Base-by-base conservation (phyloP, 768 basidiomycete genomes). In the Rubroboletus pulcherrimus region DNA sequence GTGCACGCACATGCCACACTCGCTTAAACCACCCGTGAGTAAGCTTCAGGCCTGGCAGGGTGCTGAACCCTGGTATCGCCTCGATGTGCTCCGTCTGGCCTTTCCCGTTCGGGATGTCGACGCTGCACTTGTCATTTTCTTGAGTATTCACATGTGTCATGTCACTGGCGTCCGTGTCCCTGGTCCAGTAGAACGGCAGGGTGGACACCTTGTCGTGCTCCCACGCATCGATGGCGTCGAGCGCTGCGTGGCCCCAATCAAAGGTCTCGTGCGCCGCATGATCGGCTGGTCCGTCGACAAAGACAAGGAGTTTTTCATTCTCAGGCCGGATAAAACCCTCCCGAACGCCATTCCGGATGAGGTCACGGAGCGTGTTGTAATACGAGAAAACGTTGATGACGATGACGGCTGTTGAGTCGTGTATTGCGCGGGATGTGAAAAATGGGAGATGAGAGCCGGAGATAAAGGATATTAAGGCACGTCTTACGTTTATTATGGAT, bases 301-400 rank as follows among this genome's bases (percentile, higher is more conserved):
- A 88, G 19, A 80, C 66, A 35, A 94, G 74, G 34, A 98, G 77
- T 12, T 71, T 64, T 53, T 83, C 79, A 65, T 85, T 91, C 19
- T 69, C 60, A 1, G 81, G 75, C 30, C 74, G 70, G 70, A 98
- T 93, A 73, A 91, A 96, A 4, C 90, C 91, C 14, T 81, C 81
- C 26, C 78, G 69, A 49, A 91, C 72, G 11, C 86, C 85, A 46
- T 77, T 81, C 55, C 81, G 73, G 64, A 98, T 82, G 50, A 96
- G 81, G 9, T 79, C 73, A 21, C 87, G 83, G n/a, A 99, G 76
- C 1, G 93, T 86, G 26, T 91, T 81, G 73, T 84, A 99, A 75
- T 87, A 97, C 0, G 80, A 80, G 30, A 82, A 80, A 29, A 97
- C 88, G 67, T 98, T 96, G n/a, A 97, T 66, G 26, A 97, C 74